Evolutionary conservation across 2,329 filamentous ascomycete genomes (phyloP), one percentile per base, ranked within the genome.

Genomic region (Diatrype stigma): DNA sequence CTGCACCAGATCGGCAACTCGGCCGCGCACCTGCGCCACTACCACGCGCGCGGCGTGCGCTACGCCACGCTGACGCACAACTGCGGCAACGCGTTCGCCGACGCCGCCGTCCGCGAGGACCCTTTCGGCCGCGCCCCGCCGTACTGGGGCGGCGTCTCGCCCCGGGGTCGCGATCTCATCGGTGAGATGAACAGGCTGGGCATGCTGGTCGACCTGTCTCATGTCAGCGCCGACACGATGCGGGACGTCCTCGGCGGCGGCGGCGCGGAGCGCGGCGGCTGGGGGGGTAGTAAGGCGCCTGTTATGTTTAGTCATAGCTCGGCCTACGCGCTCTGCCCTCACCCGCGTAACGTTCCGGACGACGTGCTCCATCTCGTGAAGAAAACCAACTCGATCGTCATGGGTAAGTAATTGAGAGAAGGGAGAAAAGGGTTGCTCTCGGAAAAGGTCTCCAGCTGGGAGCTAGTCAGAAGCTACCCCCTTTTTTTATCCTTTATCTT

Each of bases 1-100:
- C 79, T 96, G 7, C 93, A 97, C 65, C 93, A 96, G 63, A 95
- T 97, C 60, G 92, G 90, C 52, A 96, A 96, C 71, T 89, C 85
- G 1, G 75, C 85, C 22, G 79, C 87, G 38, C 91, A 85, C 49
- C 75, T 97, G 10, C 84, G 93, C 6, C 77, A 82, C 22, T 96
- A 86, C 68, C 77, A 94, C 67, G 74, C 79, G 2, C 76, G 96
- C 2, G 93, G 93, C 2, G 91, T 92, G 5, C 85, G 90, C 46
- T 96, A 96, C 63, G 85, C 86, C 17, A 96, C 92, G 0, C 74
- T 97, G 16, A 96, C 90, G 2, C 93, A 96, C 75, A 96, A 96
- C 68, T 96, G 92, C 71, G 89, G 95, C 69, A 97, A 96, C 70
- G 80, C 77, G 46, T 96, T 88, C 67, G 90, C 91, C 46, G 93